phyloP scores from a whole-genome alignment of 768 basidiomycete genomes.

The Amanita rimosa region DNA sequence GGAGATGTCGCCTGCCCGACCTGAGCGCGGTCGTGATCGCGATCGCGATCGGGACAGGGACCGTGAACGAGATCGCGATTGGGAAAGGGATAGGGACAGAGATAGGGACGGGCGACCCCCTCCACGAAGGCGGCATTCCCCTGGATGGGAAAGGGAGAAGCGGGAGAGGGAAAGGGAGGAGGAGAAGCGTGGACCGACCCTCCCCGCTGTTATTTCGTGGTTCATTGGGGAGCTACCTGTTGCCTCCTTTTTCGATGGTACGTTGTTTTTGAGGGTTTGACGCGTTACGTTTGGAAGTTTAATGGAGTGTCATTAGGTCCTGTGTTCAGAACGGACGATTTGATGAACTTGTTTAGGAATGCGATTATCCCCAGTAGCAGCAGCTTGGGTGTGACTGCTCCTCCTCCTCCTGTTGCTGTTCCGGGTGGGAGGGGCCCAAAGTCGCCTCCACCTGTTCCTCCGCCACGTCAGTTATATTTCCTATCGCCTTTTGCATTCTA shows the following conservation, averaged over 20 bases:
- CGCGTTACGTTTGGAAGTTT: conserved; percentile 2
- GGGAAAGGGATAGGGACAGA: conserved; percentile 9
- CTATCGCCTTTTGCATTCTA: conserved; percentile 42
- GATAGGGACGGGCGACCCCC: conserved; percentile 9
- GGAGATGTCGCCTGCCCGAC: conserved; percentile 13
- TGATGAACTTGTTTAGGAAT: conserved; percentile 76
- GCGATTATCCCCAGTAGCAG: conserved; percentile 65
- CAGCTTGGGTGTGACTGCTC: conserved; percentile 11
- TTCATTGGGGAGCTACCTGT: conserved; percentile 76
- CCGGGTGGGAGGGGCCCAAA: conserved; percentile 18
- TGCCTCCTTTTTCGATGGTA: conserved; percentile 74
- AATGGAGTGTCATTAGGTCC: conserved; percentile 45
- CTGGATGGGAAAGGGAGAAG: conserved; percentile 39
- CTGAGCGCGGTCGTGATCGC: conserved; percentile 6
- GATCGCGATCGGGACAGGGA: conserved; percentile 9
- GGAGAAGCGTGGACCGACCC: conserved; percentile 29
- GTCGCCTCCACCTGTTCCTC: conserved; percentile 46
- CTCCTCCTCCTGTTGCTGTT: not conserved
- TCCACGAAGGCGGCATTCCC: conserved; percentile 30
- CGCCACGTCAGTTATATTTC: conserved; percentile 28
- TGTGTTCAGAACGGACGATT: conserved; percentile 80
- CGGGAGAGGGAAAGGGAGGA: conserved; percentile 24
- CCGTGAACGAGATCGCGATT: conserved; percentile 18
- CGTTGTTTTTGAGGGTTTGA: conserved; percentile 13
- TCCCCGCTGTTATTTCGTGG: conserved; percentile 61